Evolutionary conservation across 805 yeast genomes (phyloP).

Genomic region (Ogataea polymorpha): DNA sequence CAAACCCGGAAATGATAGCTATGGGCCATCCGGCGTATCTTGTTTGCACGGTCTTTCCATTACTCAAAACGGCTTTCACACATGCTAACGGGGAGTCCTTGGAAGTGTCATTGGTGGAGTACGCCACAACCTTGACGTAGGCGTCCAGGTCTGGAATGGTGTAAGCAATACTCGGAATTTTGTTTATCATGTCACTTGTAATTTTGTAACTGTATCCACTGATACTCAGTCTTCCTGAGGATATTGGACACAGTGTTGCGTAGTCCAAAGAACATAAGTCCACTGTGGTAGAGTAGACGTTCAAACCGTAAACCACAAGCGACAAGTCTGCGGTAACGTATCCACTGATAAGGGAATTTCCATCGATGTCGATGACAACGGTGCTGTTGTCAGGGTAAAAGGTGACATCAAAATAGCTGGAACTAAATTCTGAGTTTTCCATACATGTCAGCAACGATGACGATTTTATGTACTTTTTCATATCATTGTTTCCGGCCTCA

Average conservation of each 20-base stretch:
- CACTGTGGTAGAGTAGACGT: conserved; percentile 50
- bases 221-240: conserved; percentile 83
- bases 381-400: conserved; percentile 65
- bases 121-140: conserved; percentile 70
- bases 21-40: conserved; percentile 94
- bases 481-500: conserved; percentile 20
- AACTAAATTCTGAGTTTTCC: conserved; percentile 83
- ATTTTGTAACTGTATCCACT: conserved; percentile 39
- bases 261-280: conserved; percentile 59
- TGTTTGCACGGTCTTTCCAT: conserved; percentile 93
- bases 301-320: conserved; percentile 79
- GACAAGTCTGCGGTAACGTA: conserved; percentile 63
- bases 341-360: conserved; percentile 74
- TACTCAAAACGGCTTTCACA: conserved; percentile 80
- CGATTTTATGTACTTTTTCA: conserved; percentile 31
- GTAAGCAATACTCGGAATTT: conserved; percentile 81
- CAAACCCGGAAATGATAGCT: conserved; percentile 86
- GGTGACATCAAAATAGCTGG: conserved; percentile 74
- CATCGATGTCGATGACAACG: conserved; percentile 66
- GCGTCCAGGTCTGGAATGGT: conserved; percentile 95
- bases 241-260: conserved; percentile 73
- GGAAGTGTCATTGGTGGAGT: conserved; percentile 44
- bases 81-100: conserved; percentile 67
- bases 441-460: conserved; percentile 85
- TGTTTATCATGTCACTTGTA: conserved; percentile 37